Evolutionary conservation across 2,329 filamentous ascomycete species (phyloP).

Genomic region (Ascosphaera aggregata): DNA sequence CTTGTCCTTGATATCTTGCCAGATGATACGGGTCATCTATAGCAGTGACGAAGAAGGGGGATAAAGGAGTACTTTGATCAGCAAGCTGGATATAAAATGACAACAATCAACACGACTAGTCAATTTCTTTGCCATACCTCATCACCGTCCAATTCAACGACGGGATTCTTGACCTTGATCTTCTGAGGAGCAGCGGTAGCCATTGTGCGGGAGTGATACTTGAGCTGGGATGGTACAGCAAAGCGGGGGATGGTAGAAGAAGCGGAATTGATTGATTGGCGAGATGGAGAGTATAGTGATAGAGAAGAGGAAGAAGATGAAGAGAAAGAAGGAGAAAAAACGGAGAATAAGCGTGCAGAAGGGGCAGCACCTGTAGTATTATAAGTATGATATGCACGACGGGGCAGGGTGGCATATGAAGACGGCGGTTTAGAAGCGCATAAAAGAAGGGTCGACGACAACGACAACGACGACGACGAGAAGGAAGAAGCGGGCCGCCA

Average conservation of each 20-base stretch:
- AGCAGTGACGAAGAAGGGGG: too few species aligned
- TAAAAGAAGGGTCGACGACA: background rate
- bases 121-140: too few species aligned
- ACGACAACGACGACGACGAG: background rate
- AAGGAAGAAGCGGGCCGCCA: background rate
- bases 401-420: conserved; percentile 1
- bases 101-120: too few species aligned
- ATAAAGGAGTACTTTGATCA: too few species aligned
- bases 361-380: conserved; percentile 1
- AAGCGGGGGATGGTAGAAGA: conserved; percentile 1
- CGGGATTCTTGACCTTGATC: conserved; percentile 98
- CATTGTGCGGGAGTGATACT: conserved; percentile 21
- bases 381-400: background rate
- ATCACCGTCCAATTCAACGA: conserved; percentile 88
- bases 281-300: conserved; percentile 11
- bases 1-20: conserved; percentile 97
- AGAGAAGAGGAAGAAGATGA: conserved; percentile 7
- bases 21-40: conserved; percentile 96
- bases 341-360: conserved; percentile 3
- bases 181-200: conserved; percentile 34
- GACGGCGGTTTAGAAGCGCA: conserved; percentile 8
- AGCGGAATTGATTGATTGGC: conserved; percentile 7
- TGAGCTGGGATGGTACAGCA: conserved; percentile 1
- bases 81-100: too few species aligned
- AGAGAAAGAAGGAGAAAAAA: conserved; percentile 4